Conservation (phyloP, 176 grass and related monocot genomes). For the Alopecurus myosuroides region DNA sequence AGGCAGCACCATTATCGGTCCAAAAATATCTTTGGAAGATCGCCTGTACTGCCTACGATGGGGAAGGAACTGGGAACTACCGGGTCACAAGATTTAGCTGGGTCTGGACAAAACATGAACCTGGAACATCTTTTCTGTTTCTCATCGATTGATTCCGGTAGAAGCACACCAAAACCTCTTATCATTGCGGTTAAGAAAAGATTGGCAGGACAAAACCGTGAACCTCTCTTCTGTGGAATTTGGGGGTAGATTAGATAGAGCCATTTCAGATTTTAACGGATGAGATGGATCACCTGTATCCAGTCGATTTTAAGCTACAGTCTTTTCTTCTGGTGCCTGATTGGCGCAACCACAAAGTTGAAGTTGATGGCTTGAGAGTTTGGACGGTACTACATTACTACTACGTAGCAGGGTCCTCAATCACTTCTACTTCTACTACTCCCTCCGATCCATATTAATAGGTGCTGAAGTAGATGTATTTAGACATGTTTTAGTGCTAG, state of each 20-base stretch:
- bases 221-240: neutral
- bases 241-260: neutral
- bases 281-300: neutral
- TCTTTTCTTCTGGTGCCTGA: neutral
- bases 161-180: neutral
- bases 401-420: neutral
- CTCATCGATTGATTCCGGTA: too few relatives aligned
- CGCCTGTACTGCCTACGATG: neutral
- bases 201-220: neutral
- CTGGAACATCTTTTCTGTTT: neutral
- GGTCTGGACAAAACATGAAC: neutral
- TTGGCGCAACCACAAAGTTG: neutral
- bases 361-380: neutral
- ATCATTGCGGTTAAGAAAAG: neutral
- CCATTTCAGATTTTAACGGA: neutral
- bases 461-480: too few relatives aligned
- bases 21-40: slow-evolving; percentile 28
- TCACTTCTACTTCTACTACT: neutral
- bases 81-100: neutral
- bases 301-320: neutral
- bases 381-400: neutral
- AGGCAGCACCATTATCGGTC: neutral
- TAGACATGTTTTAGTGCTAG: too few relatives aligned
- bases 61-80: neutral
- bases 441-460: too few relatives aligned